Evolutionary conservation across 1,139 yeast species (phyloP), one percentile per base, ranked within the genome.

Genomic region (Protomyces gravidus): DNA sequence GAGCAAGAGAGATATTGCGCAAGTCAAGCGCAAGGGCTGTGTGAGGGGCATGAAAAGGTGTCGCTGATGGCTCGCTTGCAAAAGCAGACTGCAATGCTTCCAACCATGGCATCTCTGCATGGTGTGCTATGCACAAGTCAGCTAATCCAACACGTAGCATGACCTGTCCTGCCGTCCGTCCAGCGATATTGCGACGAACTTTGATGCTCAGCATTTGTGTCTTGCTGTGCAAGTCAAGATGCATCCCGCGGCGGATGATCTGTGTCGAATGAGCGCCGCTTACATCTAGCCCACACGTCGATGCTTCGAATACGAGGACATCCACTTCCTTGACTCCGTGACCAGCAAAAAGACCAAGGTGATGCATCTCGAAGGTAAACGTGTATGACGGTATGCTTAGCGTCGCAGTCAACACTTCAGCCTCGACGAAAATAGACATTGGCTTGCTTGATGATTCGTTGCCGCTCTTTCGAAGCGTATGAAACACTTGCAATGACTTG

Each of bases 101-200:
- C 13, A 55, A n/a, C 59, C 59, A 55, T 13, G 49, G 46, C 59
- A 55, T 55, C 26, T 55, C 49, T n/a, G 49, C 26, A 28, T 19
- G 21, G 15, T 39, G 39, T 5, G 27, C 59, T 4, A 47, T 2
- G 3, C 39, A 45, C 2, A 33, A 15, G 19, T 53, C 58, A 6
- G 50, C 36, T n/a, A 53, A 27, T 9, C 42, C 51, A 3, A 53
- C n/a, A 19, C 58, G 39, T 21, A 45, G 7, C 51, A 46, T 45
- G 15, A 25, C 21, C 11, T 13, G 25, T 5, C 51, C 51, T 6
- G 7, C 17, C 13, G 13, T 13, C 11, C 15, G 23, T 5, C 57
- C 57, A 9, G 33, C 15, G 3, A 23, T 11, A 36, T 53, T 53
- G 17, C 42, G 58, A 7, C 58, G 49, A 25, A 21, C 46, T 15